Conservation (phyloP, 768 basidiomycete genomes). For the Amyloporia xantha region DNA sequence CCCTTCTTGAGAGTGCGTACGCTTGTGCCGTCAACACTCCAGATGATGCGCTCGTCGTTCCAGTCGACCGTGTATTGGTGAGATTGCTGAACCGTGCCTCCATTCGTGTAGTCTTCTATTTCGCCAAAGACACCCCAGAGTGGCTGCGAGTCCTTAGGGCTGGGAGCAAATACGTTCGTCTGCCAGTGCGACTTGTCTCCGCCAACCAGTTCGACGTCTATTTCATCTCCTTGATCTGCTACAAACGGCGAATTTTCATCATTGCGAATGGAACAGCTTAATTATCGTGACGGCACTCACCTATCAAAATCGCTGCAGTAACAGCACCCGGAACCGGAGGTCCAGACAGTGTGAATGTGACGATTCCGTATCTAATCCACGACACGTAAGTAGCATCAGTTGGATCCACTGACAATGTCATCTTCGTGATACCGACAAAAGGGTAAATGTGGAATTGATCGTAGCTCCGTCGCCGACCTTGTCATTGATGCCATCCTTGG, state of each 20-base stretch:
- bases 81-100: constrained; percentile 8
- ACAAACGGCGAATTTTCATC: background rate
- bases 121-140: constrained; percentile 33
- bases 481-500: constrained; percentile 30
- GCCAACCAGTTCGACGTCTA: constrained; percentile 38
- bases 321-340: constrained; percentile 31
- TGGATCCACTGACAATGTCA: too few relatives aligned
- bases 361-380: constrained; percentile 27
- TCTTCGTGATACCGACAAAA: constrained; percentile 30
- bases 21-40: constrained; percentile 32
- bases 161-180: constrained; percentile 35
- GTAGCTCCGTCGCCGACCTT: constrained; percentile 32
- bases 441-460: constrained; percentile 33
- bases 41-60: constrained; percentile 30
- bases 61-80: constrained; percentile 38
- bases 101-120: constrained; percentile 23
- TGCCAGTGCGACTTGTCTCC: constrained; percentile 33
- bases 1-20: constrained; percentile 27
- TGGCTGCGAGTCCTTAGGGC: constrained; percentile 23
- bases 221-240: constrained; percentile 29
- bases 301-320: constrained; percentile 35
- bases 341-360: constrained; percentile 28
- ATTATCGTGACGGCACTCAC: constrained; percentile 22
- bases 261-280: constrained; percentile 1
- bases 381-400: background rate